Conservation (phyloP, 2,329 filamentous ascomycete species). For the Apiospora kogelbergensis region DNA sequence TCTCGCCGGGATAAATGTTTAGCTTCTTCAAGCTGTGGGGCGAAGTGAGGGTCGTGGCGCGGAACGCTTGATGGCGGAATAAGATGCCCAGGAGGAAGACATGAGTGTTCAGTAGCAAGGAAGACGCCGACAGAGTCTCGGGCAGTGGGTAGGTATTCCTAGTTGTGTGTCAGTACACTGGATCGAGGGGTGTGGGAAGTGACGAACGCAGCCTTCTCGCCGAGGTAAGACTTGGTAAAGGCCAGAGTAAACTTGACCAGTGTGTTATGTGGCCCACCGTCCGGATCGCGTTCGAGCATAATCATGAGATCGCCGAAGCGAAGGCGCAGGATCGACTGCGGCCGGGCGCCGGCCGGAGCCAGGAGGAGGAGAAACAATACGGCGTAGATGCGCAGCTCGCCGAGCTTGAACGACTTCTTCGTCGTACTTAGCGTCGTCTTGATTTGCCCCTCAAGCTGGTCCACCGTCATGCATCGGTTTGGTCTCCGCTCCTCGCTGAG, state of each 20-base stretch:
- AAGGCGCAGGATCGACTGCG: conserved; percentile 18
- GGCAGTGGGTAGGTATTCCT: conserved; percentile 33
- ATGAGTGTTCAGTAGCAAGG: conserved; percentile 35
- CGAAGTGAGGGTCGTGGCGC: conserved; percentile 23
- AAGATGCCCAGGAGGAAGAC: conserved; percentile 32
- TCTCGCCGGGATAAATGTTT: conserved; percentile 26
- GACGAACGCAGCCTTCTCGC: conserved; percentile 21
- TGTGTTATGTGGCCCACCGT: conserved; percentile 17
- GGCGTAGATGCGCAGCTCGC: conserved; percentile 22
- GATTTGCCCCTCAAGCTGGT: conserved; percentile 24
- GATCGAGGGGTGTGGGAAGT: conserved; percentile 16
- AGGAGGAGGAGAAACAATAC: conserved; percentile 25
- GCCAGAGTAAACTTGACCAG: conserved; percentile 18
- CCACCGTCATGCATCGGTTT: conserved; percentile 24
- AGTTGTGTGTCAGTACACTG: conserved; percentile 6
- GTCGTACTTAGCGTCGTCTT: conserved; percentile 26
- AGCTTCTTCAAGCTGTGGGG: conserved; percentile 21
- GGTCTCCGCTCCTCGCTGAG: conserved; percentile 18
- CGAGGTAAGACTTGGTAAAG: conserved; percentile 28
- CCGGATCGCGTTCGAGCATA: conserved; percentile 17
- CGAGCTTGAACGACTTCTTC: conserved; percentile 25
- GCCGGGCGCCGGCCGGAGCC: conserved; percentile 17
- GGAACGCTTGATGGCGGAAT: conserved; percentile 26
- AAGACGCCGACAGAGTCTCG: conserved; percentile 36
- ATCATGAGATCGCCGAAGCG: conserved; percentile 19